phyloP scores from a whole-genome alignment of 306 rosid species.

The Dalbergia cochinchinensis region DNA sequence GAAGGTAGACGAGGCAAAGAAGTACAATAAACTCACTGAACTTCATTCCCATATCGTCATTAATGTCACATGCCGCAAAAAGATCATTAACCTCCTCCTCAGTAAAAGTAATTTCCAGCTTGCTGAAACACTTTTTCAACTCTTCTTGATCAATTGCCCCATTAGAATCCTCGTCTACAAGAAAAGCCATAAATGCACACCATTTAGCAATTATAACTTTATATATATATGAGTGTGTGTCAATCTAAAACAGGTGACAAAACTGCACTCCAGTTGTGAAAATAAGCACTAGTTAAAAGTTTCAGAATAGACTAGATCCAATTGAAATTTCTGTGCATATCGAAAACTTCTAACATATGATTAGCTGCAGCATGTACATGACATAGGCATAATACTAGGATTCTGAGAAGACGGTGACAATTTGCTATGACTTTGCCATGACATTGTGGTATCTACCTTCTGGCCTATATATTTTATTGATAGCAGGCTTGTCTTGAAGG shows the following conservation, averaged over 20 bases:
- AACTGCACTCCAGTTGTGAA: constrained; percentile 12
- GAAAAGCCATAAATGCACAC: constrained; percentile 40
- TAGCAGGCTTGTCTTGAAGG: constrained; percentile 30
- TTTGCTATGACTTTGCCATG: constrained; percentile 31
- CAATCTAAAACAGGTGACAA: neutral
- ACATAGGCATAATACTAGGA: constrained; percentile 13
- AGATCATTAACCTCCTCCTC: constrained; percentile 85
- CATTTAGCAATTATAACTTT: constrained; percentile 23
- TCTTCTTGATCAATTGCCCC: constrained; percentile 82
- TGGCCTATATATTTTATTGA: constrained; percentile 4
- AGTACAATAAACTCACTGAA: constrained; percentile 92
- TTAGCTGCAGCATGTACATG: constrained; percentile 11
- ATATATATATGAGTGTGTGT: constrained; percentile 19
- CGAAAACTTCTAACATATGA: constrained; percentile 10
- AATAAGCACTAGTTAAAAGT: constrained; percentile 4
- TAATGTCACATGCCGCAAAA: constrained; percentile 86
- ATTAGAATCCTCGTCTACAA: constrained; percentile 87
- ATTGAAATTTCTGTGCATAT: constrained; percentile 12
- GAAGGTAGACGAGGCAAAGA: constrained; percentile 85
- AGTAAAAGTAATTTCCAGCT: constrained; percentile 71
- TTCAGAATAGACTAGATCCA: neutral
- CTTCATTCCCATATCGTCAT: constrained; percentile 78
- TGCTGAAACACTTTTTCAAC: constrained; percentile 73
- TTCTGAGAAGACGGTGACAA: neutral
- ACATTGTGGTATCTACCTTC: constrained; percentile 14